Base-by-base conservation (phyloP, 2,329 filamentous ascomycete genomes). In the Neodidymelliopsis sp. region DNA sequence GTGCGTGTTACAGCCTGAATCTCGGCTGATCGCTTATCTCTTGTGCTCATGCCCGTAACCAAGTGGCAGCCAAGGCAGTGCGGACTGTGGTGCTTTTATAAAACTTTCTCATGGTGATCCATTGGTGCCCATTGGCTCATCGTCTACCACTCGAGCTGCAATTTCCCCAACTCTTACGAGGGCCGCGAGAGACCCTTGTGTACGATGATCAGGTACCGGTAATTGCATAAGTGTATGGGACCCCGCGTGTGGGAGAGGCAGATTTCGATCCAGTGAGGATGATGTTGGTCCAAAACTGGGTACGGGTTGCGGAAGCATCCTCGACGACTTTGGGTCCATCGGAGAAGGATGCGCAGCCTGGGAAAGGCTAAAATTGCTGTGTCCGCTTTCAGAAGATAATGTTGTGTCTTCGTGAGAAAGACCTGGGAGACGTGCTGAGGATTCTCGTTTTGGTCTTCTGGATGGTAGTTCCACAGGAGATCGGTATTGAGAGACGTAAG, bases 401-500 rank as follows among this genome's bases (percentile, higher is more conserved):
- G 67, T 73, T 3, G 72, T 74, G 29, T 75, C 72, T 38, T 74
- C 70, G 27, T 70, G 72, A n/a, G 63, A 63, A 24, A 75, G 62
- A 10, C 63, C 56, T 15, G 73, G 73, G 7, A 72, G 58, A 28
- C 41, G 40, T 18, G 62, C 58, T 13, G 56, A 29, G 6, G 60
- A 43, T 12, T 73, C 71, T 19, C 69, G 63, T 24, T 54, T 52
- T 12, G 69, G 56, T 22, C 70, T 57, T 12, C 71, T 59, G 12
- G 70, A 67, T n/a, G 65, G 57, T 8, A 67, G 44, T 12, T 73
- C 70, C 8, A 62, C 35, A 12, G 60, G 50, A 13, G 37, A 29
- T 27, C 65, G 62, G 40, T 63, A 68, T 29, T 65, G 62, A 10
- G 47, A 23, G 27, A 22, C 40, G n/a, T 50, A 45, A 18, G 30